A percentile compares a stretch with the other conserved stretches of the same genome.
phyloP scores from a whole-genome alignment of 805 yeast genomes.

The Candida sphagnicola region DNA sequence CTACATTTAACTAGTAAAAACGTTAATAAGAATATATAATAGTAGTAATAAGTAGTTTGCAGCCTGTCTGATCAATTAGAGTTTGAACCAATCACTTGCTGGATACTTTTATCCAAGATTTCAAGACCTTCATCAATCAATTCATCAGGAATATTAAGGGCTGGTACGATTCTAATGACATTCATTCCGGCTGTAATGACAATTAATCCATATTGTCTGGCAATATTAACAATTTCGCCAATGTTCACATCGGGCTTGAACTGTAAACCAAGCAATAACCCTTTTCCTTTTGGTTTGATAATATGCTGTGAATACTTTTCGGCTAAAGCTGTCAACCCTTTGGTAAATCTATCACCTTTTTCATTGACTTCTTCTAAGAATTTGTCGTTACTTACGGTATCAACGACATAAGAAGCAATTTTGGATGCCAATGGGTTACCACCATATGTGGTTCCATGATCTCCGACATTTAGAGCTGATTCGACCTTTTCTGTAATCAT shows the following conservation, averaged over 20 bases:
- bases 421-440: slow-evolving; percentile 93
- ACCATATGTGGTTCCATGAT: slow-evolving; percentile 97
- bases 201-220: slow-evolving; percentile 76
- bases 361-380: slow-evolving; percentile 58
- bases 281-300: slow-evolving; percentile 78
- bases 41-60: not conserved
- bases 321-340: slow-evolving; percentile 47
- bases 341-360: slow-evolving; percentile 55
- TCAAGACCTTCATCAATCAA: slow-evolving; percentile 67
- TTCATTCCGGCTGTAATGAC: slow-evolving; percentile 91
- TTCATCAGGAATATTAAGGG: slow-evolving; percentile 74
- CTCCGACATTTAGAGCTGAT: slow-evolving; percentile 73
- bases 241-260: slow-evolving; percentile 57
- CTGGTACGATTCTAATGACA: slow-evolving; percentile 88
- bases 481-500: slow-evolving; percentile 81
- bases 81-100: slow-evolving; percentile 11
- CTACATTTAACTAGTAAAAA: too few relatives aligned
- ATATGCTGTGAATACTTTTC: slow-evolving; percentile 59
- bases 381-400: slow-evolving; percentile 54
- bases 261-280: slow-evolving; percentile 82
- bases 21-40: too few relatives aligned
- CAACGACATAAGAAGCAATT: slow-evolving; percentile 73
- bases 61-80: not conserved
- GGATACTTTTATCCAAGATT: slow-evolving; percentile 58
- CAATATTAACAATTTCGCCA: slow-evolving; percentile 54